Evolutionary conservation across 805 yeast species (phyloP).

Genomic region (Wickerhamomyces silvicola): DNA sequence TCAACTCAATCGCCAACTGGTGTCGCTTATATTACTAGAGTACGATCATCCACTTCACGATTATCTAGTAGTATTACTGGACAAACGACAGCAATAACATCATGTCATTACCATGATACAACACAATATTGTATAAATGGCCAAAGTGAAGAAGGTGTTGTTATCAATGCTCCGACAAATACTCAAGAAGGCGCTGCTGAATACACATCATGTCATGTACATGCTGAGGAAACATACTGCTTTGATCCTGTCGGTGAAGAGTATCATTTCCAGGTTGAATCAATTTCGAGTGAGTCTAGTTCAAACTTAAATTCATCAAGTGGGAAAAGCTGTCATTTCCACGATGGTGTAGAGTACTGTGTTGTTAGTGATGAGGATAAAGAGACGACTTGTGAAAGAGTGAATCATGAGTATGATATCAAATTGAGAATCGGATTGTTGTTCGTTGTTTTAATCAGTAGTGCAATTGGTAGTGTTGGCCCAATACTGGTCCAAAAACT

Average conservation of each 20-base stretch:
- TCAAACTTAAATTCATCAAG: neutral
- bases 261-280: conserved; percentile 7
- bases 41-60: neutral
- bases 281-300: neutral
- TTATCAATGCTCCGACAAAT: conserved; percentile 12
- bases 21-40: conserved; percentile 3
- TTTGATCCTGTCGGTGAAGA: conserved; percentile 10
- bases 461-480: conserved; percentile 11
- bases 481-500: conserved; percentile 9
- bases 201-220: conserved; percentile 15
- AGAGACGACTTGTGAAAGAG: conserved; percentile 10
- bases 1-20: neutral
- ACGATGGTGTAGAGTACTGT: conserved; percentile 20
- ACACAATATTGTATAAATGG: conserved; percentile 12
- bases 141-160: conserved; percentile 10
- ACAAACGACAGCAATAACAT: conserved; percentile 14
- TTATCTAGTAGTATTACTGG: neutral
- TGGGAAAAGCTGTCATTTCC: conserved; percentile 16
- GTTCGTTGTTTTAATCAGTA: conserved; percentile 12
- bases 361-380: conserved; percentile 9
- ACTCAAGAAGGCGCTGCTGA: conserved; percentile 3
- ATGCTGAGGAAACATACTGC: conserved; percentile 13
- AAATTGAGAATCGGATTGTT: conserved; percentile 14
- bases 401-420: conserved; percentile 11
- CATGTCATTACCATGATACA: conserved; percentile 13